phyloP scores from a whole-genome alignment of 768 basidiomycete genomes.

The Obba rivulosa region DNA sequence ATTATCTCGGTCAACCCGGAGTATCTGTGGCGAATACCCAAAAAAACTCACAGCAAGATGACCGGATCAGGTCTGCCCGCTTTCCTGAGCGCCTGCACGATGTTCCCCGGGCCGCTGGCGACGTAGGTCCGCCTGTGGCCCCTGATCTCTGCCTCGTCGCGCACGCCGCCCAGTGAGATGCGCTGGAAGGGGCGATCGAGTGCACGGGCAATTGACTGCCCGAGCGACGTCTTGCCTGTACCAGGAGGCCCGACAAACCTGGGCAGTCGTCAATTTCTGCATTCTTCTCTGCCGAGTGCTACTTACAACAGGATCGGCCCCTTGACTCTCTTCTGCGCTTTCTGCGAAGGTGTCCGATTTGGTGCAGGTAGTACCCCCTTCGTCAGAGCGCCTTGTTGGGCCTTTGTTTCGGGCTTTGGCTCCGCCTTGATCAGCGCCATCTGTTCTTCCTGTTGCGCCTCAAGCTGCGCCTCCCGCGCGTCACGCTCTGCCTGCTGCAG shows the following conservation, averaged over 20 bases:
- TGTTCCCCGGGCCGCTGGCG: conserved; percentile 78
- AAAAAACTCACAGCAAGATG: conserved; percentile 49
- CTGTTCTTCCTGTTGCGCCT: background rate
- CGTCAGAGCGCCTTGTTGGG: conserved; percentile 1
- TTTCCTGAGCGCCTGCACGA: conserved; percentile 83
- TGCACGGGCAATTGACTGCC: conserved; percentile 81
- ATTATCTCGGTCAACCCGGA: background rate
- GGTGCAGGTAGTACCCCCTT: conserved; percentile 6
- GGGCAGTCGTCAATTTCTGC: background rate
- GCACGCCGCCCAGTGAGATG: conserved; percentile 86
- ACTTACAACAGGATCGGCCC: conserved; percentile 67
- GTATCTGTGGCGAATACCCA: background rate
- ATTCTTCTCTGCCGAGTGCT: background rate
- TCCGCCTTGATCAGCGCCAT: conserved; percentile 1
- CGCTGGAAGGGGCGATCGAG: conserved; percentile 85
- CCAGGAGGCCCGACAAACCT: conserved; percentile 91
- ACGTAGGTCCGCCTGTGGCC: conserved; percentile 85
- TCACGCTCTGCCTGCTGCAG: conserved; percentile 24
- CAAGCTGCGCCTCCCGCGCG: conserved; percentile 2
- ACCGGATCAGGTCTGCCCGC: conserved; percentile 79
- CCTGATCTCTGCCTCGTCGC: conserved; percentile 86
- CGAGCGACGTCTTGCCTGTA: conserved; percentile 88
- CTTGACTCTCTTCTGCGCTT: conserved; percentile 43
- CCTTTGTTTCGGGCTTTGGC: background rate
- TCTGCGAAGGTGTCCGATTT: background rate